Evolutionary conservation across 257 asterid species (phyloP).

Genomic region (Nemophila menziesii): DNA sequence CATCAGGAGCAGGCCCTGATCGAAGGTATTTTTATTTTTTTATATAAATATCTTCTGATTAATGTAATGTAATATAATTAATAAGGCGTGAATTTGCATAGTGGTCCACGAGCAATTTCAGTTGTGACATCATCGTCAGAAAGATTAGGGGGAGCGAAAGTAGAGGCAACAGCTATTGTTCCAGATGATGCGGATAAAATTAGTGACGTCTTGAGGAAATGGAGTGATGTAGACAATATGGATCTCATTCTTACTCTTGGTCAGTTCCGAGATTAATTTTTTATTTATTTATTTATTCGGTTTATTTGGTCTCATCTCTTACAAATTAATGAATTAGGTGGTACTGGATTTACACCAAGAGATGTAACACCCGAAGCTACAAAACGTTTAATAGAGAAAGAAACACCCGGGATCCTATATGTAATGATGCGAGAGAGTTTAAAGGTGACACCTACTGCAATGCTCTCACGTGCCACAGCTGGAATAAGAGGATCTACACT

Average conservation of each 20-base stretch:
- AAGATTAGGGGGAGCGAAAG: constrained; percentile 68
- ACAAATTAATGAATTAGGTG: constrained; percentile 39
- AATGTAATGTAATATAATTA: background rate
- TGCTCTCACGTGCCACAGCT: constrained; percentile 92
- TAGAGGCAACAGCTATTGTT: constrained; percentile 65
- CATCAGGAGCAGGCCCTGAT: constrained; percentile 70
- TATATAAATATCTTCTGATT: background rate
- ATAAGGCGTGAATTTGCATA: constrained; percentile 22
- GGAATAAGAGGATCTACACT: constrained; percentile 96
- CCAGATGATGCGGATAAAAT: constrained; percentile 72
- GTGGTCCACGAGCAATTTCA: constrained; percentile 93
- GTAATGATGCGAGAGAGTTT: constrained; percentile 95
- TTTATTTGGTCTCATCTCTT: background rate
- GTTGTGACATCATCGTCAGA: constrained; percentile 80
- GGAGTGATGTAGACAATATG: constrained; percentile 83
- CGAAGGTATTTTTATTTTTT: constrained; percentile 77
- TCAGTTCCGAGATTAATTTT: constrained; percentile 15
- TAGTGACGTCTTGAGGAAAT: constrained; percentile 50
- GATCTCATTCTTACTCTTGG: constrained; percentile 97
- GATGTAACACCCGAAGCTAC: constrained; percentile 99
- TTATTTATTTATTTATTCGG: constrained; percentile 1
- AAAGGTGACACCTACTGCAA: constrained; percentile 93
- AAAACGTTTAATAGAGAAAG: constrained; percentile 65
- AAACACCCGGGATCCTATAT: constrained; percentile 83
- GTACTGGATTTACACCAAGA: constrained; percentile 92